Percentiles rank a stretch among this genome's conserved stretches.
phyloP scores from a whole-genome alignment of 1,139 yeast species.

The Taiozyma sp. region DNA sequence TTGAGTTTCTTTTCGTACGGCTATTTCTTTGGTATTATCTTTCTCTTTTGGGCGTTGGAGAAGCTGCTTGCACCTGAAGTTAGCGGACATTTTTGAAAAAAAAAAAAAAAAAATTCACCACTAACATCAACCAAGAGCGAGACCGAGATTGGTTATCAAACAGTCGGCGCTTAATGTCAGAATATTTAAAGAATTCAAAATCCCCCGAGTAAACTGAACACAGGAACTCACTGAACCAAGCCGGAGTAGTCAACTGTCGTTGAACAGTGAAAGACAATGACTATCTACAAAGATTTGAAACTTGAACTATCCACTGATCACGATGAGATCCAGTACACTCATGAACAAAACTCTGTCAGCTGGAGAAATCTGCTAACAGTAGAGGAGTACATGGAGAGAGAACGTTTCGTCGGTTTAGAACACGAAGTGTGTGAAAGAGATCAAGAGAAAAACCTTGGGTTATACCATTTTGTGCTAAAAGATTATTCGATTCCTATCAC shows the following conservation, averaged over 20 bases:
- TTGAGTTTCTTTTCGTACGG: neutral
- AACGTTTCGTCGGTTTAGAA: slow-evolving; percentile 33
- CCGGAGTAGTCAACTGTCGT: too few relatives aligned
- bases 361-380: slow-evolving; percentile 48
- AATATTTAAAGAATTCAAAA: neutral
- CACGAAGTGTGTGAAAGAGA: slow-evolving; percentile 22
- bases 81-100: neutral
- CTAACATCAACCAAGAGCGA: neutral
- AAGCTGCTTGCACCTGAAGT: neutral
- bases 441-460: slow-evolving; percentile 24
- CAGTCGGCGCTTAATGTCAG: neutral
- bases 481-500: slow-evolving; percentile 23
- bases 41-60: neutral
- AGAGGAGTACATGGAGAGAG: slow-evolving; percentile 48
- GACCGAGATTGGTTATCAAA: neutral
- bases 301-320: slow-evolving; percentile 28
- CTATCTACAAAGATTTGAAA: slow-evolving; percentile 3
- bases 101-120: neutral
- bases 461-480: slow-evolving; percentile 31
- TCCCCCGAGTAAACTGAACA: neutral
- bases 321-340: slow-evolving; percentile 43
- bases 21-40: neutral
- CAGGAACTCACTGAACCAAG: too few relatives aligned
- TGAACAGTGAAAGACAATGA: slow-evolving; percentile 1
- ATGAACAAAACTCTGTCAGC: slow-evolving; percentile 38